Evolutionary conservation across 805 yeast species (phyloP), one percentile per base, ranked within the genome.

Genomic region (Wickerhamiella brachini): DNA sequence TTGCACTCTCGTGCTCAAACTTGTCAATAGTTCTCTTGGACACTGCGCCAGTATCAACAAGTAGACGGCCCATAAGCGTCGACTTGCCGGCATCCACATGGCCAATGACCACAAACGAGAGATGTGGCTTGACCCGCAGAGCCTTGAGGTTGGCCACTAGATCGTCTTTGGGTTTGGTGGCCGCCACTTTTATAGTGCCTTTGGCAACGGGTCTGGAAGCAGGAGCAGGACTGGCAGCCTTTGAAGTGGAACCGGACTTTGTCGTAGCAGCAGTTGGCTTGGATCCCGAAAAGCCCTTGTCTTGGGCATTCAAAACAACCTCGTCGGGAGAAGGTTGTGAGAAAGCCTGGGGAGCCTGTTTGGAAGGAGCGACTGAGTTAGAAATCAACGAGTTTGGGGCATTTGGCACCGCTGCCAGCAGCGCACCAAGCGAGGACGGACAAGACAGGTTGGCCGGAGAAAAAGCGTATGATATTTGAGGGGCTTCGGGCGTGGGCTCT

Each of bases 1-100:
- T 74, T 39, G 78, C 81, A 31, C 85, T 77, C 55, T 84, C 88
- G 54, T 76, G 76, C 43, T 79, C 75, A 49, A 79, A 68, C 57
- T 79, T 81, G 58, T 79, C 77, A 12, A 83, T 71, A 0, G 82
- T 76, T 48, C 79, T 77, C 38, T 79, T 74, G 58, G 81, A 83
- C 5, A 85, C 79, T 2, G 79, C 79, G 7, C 83, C 83, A 24
- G 76, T 64, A 58, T 84, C 90, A 53, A 77, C 79, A 42, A 85
- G 64, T 39, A 85, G 63, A 46, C 93, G 66, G 6, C 94, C 94
- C 77, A 84, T 77, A 48, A 85, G 70, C 1, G 94, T 85, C 2
- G 88, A 81, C 60, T 85, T 85, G 15, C 94, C 94, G 0, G 90
- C 85, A 65, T 85, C 94, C 6, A 85, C 90, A 64, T 85, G 94